These are phyloP conservation scores for Trichomonas vaginalis DNA, from an alignment of 208 protist species.

Conservation along the genomic window DNA sequence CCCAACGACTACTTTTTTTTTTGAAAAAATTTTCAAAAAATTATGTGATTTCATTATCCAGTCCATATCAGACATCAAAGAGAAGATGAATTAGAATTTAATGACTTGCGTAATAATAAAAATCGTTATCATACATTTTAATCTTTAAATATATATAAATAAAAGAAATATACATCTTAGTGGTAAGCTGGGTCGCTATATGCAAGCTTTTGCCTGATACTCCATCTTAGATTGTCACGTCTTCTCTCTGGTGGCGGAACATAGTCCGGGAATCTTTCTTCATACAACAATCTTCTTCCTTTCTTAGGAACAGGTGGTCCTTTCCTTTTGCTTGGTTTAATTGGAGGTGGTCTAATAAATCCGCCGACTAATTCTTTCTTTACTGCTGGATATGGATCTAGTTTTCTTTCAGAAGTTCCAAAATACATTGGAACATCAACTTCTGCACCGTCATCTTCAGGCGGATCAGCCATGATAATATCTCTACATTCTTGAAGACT, in stretches of 20 bases:
- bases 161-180: not conserved
- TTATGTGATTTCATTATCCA: too few relatives aligned
- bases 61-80: too few relatives aligned
- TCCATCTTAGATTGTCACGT: not conserved
- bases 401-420: not conserved
- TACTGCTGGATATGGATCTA: not conserved
- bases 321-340: not conserved
- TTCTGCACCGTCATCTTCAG: not conserved
- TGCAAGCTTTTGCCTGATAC: not conserved
- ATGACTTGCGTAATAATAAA: too few relatives aligned
- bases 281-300: not conserved
- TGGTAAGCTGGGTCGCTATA: not conserved
- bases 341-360: not conserved
- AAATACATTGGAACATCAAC: constrained; percentile 1
- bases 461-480: not conserved
- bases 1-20: too few relatives aligned
- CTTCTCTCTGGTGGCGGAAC: not conserved
- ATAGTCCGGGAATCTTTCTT: not conserved
- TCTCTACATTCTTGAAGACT: not conserved
- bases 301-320: not conserved
- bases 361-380: not conserved
- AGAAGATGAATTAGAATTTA: too few relatives aligned
- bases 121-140: too few relatives aligned
- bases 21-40: too few relatives aligned
- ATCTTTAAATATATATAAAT: too few relatives aligned